Evolutionary conservation across 306 rosid genomes (phyloP), one percentile per base, ranked within the genome.

Genomic region (Cucurbita ficifolia): DNA sequence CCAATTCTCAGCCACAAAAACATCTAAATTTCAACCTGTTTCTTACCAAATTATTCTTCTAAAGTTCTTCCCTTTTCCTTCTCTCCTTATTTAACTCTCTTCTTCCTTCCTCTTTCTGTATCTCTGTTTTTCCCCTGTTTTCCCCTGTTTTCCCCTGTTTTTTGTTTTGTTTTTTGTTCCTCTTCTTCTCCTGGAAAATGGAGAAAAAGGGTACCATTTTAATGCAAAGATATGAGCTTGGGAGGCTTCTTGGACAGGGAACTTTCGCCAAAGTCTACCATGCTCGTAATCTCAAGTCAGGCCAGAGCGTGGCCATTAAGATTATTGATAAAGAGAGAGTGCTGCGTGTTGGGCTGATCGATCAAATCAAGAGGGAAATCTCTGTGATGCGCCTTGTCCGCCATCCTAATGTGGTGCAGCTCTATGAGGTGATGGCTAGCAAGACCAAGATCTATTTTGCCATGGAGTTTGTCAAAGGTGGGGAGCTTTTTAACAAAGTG

Each of bases 361-460:
- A 79, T 5, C 87, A 87, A 65, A 85, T 87, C 65, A 87, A 87
- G 63, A 84, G 88, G 90, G 50, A 46, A 46, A 46, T 46, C 14
- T 46, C 16, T 46, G 3, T 11, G 50, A 46, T 46, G 50, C 50
- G 50, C 60, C 88, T 86, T 11, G 88, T 85, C 5, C 88, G 89
- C 50, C 50, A 46, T 77, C 92, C 92, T 0, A 80, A 88, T 78
- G 84, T 88, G 18, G 92, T 88, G 3, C 83, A 82, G 18, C 84
- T 86, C 39, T 86, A 83, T 51, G 92, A 88, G 52, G 92, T 88
- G 3, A 88, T 88, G 92, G 92, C 90, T 6, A 86, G 87, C 3
- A 82, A 83, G 6, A 59, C 81, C 8, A 88, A 88, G 87, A 86
- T 86, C 81, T 88, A 80, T 77, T 83, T 88, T 18, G 85, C 83